These are phyloP conservation scores for Agrocybe praecox DNA, from an alignment of 768 basidiomycete species.

Conservation along the genomic window DNA sequence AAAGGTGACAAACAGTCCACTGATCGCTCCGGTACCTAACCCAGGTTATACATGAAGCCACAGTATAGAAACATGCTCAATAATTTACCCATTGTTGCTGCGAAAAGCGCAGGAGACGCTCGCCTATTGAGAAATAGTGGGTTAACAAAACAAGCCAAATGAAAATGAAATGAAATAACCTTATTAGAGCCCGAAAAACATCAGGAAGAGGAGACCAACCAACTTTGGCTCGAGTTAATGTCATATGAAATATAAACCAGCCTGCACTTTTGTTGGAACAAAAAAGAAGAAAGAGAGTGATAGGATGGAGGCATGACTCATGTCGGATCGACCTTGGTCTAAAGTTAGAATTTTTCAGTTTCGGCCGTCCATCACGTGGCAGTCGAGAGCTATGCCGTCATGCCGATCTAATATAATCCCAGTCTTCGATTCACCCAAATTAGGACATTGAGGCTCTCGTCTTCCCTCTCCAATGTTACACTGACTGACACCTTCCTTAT, in stretches of 20 bases:
- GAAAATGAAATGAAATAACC: not conserved
- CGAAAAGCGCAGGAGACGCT: slow-evolving; percentile 45
- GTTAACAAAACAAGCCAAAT: not conserved
- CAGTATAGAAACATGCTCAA: not conserved
- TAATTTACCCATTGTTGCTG: slow-evolving; percentile 43
- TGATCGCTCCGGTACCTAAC: slow-evolving; percentile 51
- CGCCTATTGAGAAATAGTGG: slow-evolving; percentile 25
- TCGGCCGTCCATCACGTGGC: not conserved
- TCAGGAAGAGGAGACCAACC: not conserved
- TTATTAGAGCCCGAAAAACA: not conserved
- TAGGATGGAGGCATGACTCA: not conserved
- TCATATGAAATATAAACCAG: no score
- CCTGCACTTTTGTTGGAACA: no score
- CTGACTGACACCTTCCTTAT: no score
- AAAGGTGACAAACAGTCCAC: slow-evolving; percentile 56
- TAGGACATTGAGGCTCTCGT: no score
- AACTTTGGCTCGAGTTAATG: not conserved
- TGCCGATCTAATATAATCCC: no score
- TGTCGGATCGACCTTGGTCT: not conserved
- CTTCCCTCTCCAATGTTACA: no score
- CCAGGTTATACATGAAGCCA: not conserved
- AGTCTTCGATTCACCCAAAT: no score
- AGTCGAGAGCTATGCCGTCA: no score
- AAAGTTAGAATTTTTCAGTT: not conserved
- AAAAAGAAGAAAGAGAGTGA: no score